Base-by-base conservation (phyloP, 2,329 filamentous ascomycete genomes). In the Fusarium illudens region DNA sequence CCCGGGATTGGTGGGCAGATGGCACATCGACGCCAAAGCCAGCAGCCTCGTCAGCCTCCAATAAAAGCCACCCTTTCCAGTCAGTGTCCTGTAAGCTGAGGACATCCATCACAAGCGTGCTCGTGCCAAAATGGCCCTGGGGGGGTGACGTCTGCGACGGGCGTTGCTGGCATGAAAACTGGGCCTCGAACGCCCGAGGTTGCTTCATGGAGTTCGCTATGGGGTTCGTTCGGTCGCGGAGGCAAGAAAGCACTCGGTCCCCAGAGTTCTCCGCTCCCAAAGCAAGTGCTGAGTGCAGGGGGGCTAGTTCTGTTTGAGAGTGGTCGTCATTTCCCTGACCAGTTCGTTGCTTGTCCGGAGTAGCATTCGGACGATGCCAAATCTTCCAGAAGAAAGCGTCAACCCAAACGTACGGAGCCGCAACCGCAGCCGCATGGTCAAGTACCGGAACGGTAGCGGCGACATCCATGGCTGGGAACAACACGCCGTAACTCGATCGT, bases 321-420 rank as follows among this genome's bases (percentile, higher is more conserved):
- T 52, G 20, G 37, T 12, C 20, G 20, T 54, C 36, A 58, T 63
- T 33, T 20, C 42, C 27, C 27, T 49, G 44, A 59, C 48, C 52
- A 69, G 55, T 44, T 52, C 66, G 22, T 67, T 39, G 36, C 32
- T 60, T 25, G 46, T 22, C n/a, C n/a, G n/a, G n/a, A 46, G 22
- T 30, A 19, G 15, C 27, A 37, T 49, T 50, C 39, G 17, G 32
- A 20, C 25, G 29, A 63, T 53, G 37, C 19, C 20, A 49, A 51
- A 57, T 39, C 34, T 52, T 57, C 54, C 37, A 59, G 49, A 54
- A 52, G 11, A 22, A 55, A 44, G 20, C n/a, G 13, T 32, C 48
- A 66, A 64, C 55, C 48, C 25, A 22, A 46, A 48, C 49, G 48
- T 37, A 64, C 54, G 67, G 67, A 70, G 64, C 67, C 62, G 65